Evolutionary conservation across 768 basidiomycete genomes (phyloP), one percentile per base, ranked within the genome.

Genomic region (Mycena haematopus): DNA sequence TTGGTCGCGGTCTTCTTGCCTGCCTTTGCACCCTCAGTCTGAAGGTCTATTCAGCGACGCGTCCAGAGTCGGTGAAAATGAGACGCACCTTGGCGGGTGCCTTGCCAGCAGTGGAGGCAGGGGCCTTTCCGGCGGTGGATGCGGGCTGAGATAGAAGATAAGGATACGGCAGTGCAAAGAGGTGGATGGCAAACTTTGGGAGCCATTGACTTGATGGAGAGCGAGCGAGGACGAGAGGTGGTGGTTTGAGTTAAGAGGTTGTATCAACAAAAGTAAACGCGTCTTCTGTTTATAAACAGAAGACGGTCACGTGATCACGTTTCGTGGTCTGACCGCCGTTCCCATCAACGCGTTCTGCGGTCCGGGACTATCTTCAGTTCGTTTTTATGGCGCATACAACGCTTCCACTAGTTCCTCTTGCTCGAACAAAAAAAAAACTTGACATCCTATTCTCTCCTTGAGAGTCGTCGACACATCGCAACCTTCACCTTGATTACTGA

Each of bases 91-190:
- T 77, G 38, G 86, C 85, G 21, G 90, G 87, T 14, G 87, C 84
- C 76, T 91, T 91, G 54, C 86, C 80, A 1, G 80, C 84, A n/a
- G 80, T 79, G 21, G 85, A 84, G 54, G 87, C 87, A 49, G 89
- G 86, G n/a, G 84, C 86, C 75, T 91, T 92, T 69, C 84, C 88
- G 67, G 89, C 89, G 63, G 88, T 88, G 38, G 90, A 91, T 65
- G 88, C 82, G 67, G 87, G 87, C 80, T 88, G 29, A 3, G 56
- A 44, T 7, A 6, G 38, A 9, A 22, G 33, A 51, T 57, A 4
- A 55, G 44, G 19, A 45, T 29, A n/a, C 27, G 35, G 14, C 7
- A 60, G 74, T 38, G 36, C 17, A 33, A 17, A 36, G 49, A 22
- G 19, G 22, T 2, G 42, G 51, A 19, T n/a, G n/a, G 65, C 69